Evolutionary conservation across 257 asterid genomes (phyloP).

Genomic region (Paulownia fortunei): DNA sequence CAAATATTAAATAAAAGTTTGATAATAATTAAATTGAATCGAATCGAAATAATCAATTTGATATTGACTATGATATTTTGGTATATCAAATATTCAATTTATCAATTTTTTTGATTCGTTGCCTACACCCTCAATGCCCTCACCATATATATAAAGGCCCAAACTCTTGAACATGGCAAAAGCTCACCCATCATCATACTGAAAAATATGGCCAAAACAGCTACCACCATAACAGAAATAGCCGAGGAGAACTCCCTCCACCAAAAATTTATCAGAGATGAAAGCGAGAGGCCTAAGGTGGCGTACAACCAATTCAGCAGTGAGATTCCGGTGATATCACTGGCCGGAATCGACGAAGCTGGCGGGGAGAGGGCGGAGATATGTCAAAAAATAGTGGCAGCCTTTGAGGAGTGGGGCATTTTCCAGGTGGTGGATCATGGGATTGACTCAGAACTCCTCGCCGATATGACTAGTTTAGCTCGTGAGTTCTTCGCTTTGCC

Average conservation of each 20-base stretch:
- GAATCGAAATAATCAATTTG: too few relatives aligned
- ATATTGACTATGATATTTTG: too few relatives aligned
- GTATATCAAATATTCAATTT: too few relatives aligned
- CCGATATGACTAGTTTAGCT: constrained; percentile 58
- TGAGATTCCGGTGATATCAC: constrained; percentile 85
- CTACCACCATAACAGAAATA: constrained; percentile 32
- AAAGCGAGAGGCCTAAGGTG: constrained; percentile 86
- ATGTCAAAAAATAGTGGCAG: constrained; percentile 59
- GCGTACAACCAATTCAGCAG: constrained; percentile 72
- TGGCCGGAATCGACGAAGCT: constrained; percentile 54
- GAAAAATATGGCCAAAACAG: background rate
- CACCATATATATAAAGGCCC: background rate
- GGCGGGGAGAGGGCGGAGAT: constrained; percentile 50
- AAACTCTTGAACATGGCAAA: background rate
- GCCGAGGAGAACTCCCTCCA: constrained; percentile 47
- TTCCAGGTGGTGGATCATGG: constrained; percentile 91
- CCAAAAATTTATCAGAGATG: constrained; percentile 72
- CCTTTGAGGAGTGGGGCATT: constrained; percentile 92
- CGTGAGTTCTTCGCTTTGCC: constrained; percentile 68
- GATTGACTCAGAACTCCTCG: constrained; percentile 45
- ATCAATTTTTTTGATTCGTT: too few relatives aligned
- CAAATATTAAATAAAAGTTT: too few relatives aligned
- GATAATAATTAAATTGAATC: too few relatives aligned
- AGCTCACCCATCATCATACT: background rate
- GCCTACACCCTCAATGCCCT: background rate